Conservation (phyloP, 768 basidiomycete genomes). For the Phylloporus sp. region DNA sequence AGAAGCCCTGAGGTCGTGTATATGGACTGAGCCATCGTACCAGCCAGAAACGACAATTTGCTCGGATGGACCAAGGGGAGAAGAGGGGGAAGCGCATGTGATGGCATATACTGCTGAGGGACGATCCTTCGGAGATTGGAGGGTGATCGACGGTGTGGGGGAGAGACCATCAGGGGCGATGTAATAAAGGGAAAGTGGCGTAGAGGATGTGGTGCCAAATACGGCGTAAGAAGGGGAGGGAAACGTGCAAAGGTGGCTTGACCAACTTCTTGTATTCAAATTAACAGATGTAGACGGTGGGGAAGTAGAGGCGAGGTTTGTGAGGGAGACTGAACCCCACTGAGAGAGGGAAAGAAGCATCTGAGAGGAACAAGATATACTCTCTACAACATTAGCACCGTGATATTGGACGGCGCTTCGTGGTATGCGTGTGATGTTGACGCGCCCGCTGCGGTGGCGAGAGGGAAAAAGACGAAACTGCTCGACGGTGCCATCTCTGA, state of each 20-base stretch:
- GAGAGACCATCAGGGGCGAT: conserved; percentile 48
- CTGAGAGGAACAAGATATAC: conserved; percentile 44
- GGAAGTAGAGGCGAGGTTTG: conserved; percentile 23
- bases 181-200: conserved; percentile 55
- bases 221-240: conserved; percentile 58
- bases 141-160: conserved; percentile 43
- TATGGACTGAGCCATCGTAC: conserved; percentile 72
- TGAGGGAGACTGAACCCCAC: conserved; percentile 45
- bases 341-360: conserved; percentile 56
- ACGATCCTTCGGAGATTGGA: conserved; percentile 37
- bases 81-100: conserved; percentile 52
- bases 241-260: conserved; percentile 50
- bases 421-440: conserved; percentile 21
- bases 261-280: conserved; percentile 58
- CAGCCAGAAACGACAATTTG: conserved; percentile 75
- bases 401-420: conserved; percentile 32
- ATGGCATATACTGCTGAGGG: conserved; percentile 72
- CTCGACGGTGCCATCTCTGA: conserved; percentile 56
- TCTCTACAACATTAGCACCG: conserved; percentile 50
- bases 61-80: conserved; percentile 67
- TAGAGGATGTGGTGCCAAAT: conserved; percentile 58
- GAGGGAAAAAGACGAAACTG: conserved; percentile 36
- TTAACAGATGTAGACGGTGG: conserved; percentile 33
- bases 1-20: conserved; percentile 68
- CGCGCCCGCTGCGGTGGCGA: conserved; percentile 4